phyloP scores from a whole-genome alignment of 805 yeast species.

The Millerozyma miso region DNA sequence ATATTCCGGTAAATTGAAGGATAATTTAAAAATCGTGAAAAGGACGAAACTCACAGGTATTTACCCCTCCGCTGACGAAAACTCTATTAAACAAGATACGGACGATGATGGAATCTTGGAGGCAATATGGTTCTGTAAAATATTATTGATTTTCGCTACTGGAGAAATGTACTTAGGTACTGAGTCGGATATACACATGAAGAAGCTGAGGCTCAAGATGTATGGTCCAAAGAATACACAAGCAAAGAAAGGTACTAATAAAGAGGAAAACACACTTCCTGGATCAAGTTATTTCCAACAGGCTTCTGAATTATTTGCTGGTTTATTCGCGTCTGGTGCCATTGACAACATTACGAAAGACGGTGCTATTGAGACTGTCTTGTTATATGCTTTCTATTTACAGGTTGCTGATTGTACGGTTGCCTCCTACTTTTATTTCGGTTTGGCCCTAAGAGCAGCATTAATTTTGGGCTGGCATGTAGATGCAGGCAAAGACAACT shows the following conservation, averaged over 20 bases:
- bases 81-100: constrained; percentile 38
- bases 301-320: constrained; percentile 76
- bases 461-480: constrained; percentile 77
- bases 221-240: constrained; percentile 9
- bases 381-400: constrained; percentile 70
- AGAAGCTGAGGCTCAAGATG: constrained; percentile 23
- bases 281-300: constrained; percentile 77
- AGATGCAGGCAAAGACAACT: constrained; percentile 64
- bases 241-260: constrained; percentile 11
- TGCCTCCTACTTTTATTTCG: constrained; percentile 77
- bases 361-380: constrained; percentile 74
- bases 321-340: constrained; percentile 74
- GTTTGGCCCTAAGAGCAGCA: constrained; percentile 69
- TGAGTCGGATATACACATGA: constrained; percentile 58
- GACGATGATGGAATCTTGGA: constrained; percentile 60
- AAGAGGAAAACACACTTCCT: constrained; percentile 50
- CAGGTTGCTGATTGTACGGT: constrained; percentile 85
- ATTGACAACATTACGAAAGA: constrained; percentile 72
- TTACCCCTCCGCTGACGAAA: constrained; percentile 32
- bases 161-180: constrained; percentile 85
- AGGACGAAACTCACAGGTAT: constrained; percentile 24
- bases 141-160: constrained; percentile 65
- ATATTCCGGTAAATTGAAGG: constrained; percentile 47
- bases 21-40: constrained; percentile 34
- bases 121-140: constrained; percentile 78